These are phyloP conservation scores for Acacia crassicarpa DNA, from an alignment of 306 rosid species.

Conservation along the genomic window DNA sequence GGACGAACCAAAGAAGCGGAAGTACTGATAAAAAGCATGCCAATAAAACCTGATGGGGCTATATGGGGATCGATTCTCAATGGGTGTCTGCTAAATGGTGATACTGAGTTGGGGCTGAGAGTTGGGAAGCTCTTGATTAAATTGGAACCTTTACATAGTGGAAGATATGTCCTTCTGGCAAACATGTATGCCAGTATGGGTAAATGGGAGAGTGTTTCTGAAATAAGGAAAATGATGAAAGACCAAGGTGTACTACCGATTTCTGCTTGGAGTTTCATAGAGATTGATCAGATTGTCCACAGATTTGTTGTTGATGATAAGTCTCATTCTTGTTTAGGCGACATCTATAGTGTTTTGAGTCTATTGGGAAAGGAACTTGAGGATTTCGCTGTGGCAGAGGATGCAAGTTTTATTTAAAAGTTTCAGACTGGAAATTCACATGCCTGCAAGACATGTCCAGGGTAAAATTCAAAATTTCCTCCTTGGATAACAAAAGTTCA, in stretches of 20 bases:
- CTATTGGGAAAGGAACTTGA: constrained; percentile 36
- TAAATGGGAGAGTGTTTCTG: constrained; percentile 45
- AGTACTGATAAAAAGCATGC: constrained; percentile 42
- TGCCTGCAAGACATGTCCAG: not conserved
- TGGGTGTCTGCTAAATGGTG: constrained; percentile 54
- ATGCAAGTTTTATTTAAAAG: constrained; percentile 1
- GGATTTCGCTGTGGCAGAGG: constrained; percentile 26
- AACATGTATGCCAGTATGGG: constrained; percentile 50
- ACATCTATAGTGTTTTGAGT: constrained; percentile 30
- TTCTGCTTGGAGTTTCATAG: constrained; percentile 60
- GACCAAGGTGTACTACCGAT: constrained; percentile 28
- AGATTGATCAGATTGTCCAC: constrained; percentile 45
- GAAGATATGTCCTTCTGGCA: constrained; percentile 52
- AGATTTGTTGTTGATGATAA: constrained; percentile 46
- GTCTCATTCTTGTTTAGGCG: constrained; percentile 33
- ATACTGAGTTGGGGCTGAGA: constrained; percentile 49
- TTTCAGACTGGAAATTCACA: not conserved
- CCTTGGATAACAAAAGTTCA: not conserved
- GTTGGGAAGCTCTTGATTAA: constrained; percentile 50
- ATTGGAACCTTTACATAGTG: constrained; percentile 54
- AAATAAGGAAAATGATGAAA: constrained; percentile 53
- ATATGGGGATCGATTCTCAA: constrained; percentile 46
- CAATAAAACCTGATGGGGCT: constrained; percentile 39
- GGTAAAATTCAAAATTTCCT: not conserved
- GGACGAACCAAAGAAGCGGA: constrained; percentile 46